Evolutionary conservation across 2,329 filamentous ascomycete genomes (phyloP).

Genomic region (Venturia nashicola): DNA sequence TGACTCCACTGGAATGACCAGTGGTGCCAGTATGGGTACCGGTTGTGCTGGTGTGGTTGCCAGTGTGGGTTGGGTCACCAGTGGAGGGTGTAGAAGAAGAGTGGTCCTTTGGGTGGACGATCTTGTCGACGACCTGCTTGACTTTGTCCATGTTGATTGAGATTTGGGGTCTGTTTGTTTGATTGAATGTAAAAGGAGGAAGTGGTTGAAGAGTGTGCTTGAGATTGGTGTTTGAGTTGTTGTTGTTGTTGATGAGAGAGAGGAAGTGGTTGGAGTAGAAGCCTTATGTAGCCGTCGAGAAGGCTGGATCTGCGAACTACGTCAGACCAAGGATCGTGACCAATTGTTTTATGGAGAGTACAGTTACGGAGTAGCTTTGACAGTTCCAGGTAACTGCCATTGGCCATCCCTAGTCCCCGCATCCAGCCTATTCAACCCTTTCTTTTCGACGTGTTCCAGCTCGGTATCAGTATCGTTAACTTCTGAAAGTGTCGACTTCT

Average conservation of each 20-base stretch:
- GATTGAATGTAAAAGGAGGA: not conserved
- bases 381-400: not conserved
- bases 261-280: not conserved
- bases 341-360: not conserved
- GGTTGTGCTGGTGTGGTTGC: not conserved
- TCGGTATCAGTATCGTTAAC: not conserved
- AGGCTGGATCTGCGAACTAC: not conserved
- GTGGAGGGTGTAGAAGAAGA: slow-evolving; percentile 1
- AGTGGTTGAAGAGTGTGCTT: not conserved
- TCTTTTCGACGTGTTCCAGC: not conserved
- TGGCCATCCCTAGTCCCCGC: not conserved
- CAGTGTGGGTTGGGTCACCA: not conserved
- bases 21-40: not conserved
- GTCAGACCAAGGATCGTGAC: not conserved
- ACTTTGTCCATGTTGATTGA: slow-evolving; percentile 10
- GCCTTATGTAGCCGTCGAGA: not conserved
- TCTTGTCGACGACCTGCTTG: slow-evolving; percentile 10
- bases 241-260: not conserved
- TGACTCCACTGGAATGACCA: no score
- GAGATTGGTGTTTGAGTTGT: not conserved
- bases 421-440: not conserved
- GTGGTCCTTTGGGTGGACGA: slow-evolving; percentile 8
- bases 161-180: not conserved
- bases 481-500: not conserved
- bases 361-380: not conserved